Percentiles rank a stretch among this genome's conserved stretches.
These are phyloP conservation scores for Sporobolomyces phaffii DNA, from an alignment of 768 basidiomycete genomes.

Conservation along the genomic window DNA sequence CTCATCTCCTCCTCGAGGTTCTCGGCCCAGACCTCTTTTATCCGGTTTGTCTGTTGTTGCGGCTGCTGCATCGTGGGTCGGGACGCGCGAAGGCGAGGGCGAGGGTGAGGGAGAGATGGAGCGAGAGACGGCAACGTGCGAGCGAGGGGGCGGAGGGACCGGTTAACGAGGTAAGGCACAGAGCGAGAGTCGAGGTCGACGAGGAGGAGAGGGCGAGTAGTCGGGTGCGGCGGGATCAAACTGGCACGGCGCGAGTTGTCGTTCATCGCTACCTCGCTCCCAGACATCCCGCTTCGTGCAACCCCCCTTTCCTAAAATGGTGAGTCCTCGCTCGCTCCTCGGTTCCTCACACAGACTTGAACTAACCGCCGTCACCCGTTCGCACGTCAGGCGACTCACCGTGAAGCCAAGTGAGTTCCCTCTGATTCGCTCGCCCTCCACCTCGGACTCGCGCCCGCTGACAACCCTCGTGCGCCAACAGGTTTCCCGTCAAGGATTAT, in stretches of 20 bases:
- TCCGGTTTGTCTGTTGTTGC: conserved; percentile 44
- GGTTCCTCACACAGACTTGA: not conserved
- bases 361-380: not conserved
- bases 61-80: conserved; percentile 6
- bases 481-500: conserved; percentile 38
- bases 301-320: not conserved
- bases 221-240: no score
- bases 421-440: not conserved
- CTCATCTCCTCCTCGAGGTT: conserved; percentile 91
- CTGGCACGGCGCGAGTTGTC: no score
- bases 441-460: not conserved
- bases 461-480: not conserved
- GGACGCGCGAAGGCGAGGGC: no score
- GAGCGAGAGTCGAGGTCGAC: no score
- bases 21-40: conserved; percentile 90
- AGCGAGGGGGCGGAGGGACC: not conserved
- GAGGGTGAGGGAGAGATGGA: not conserved
- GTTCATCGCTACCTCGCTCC: not conserved
- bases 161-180: no score
- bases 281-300: no score
- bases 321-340: not conserved
- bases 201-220: not conserved
- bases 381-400: conserved; percentile 22
- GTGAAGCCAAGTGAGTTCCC: conserved; percentile 25
- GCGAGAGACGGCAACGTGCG: no score